phyloP scores from a whole-genome alignment of 2,329 filamentous ascomycete genomes.

The Penicillium olsonii region DNA sequence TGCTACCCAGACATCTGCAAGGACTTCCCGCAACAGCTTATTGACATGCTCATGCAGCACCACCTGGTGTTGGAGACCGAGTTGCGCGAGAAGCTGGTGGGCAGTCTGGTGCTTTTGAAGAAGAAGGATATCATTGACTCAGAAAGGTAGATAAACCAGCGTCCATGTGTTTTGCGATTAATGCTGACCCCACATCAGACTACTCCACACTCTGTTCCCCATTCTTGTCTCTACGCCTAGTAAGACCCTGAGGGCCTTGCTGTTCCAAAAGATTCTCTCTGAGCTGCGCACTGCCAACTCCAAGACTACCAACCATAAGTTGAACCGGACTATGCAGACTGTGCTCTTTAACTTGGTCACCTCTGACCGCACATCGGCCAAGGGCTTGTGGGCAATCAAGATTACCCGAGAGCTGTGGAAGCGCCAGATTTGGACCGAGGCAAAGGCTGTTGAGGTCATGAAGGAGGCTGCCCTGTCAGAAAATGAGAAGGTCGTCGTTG shows the following conservation, averaged over 20 bases:
- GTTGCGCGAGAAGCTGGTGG: constrained; percentile 89
- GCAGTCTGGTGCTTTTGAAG: constrained; percentile 79
- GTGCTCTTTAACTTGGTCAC: constrained; percentile 90
- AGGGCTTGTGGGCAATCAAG: constrained; percentile 94
- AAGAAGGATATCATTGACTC: constrained; percentile 94
- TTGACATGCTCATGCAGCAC: constrained; percentile 76
- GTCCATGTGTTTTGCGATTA: background rate
- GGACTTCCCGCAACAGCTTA: constrained; percentile 77
- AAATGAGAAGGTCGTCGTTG: constrained; percentile 88
- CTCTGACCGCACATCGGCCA: constrained; percentile 78
- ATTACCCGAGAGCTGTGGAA: constrained; percentile 95
- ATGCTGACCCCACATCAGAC: constrained; percentile 32
- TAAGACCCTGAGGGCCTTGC: constrained; percentile 79
- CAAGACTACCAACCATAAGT: constrained; percentile 83
- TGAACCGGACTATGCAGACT: constrained; percentile 91
- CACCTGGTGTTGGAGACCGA: constrained; percentile 82
- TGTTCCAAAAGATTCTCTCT: constrained; percentile 89
- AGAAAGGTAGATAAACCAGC: constrained; percentile 51
- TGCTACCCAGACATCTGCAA: constrained; percentile 82
- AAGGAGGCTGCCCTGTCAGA: constrained; percentile 86
- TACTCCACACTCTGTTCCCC: constrained; percentile 91
- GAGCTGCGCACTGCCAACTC: constrained; percentile 86
- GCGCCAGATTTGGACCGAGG: constrained; percentile 91
- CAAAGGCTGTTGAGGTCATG: constrained; percentile 96
- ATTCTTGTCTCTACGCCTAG: constrained; percentile 89